Evolutionary conservation across 352 stramenopile genomes (phyloP).

Genomic region (Globisporangium takayamanum): DNA sequence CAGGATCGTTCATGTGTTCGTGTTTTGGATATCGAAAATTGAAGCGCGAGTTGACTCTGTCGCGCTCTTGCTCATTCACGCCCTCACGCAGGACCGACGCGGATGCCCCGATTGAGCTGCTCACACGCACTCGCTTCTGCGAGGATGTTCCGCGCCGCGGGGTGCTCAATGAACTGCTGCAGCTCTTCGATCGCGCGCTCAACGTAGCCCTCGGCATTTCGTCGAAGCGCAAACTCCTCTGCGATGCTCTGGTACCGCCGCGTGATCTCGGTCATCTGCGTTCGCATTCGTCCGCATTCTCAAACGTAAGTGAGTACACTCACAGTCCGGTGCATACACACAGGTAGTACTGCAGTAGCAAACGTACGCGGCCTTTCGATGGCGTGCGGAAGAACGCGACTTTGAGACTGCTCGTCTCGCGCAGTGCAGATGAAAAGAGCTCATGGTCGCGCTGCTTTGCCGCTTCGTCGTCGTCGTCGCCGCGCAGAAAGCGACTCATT

Average conservation of each 20-base stretch:
- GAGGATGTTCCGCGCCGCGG: constrained; percentile 54
- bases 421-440: constrained; percentile 33
- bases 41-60: too few relatives aligned
- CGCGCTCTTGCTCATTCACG: too few relatives aligned
- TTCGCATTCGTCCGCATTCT: neutral
- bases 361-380: constrained; percentile 50
- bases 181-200: constrained; percentile 68
- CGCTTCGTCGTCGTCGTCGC: constrained; percentile 44
- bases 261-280: constrained; percentile 71
- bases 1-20: neutral
- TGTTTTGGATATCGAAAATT: neutral
- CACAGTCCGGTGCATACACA: neutral
- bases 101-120: constrained; percentile 60
- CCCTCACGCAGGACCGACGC: constrained; percentile 42
- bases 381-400: constrained; percentile 62
- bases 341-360: neutral
- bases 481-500: constrained; percentile 50
- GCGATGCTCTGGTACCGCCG: constrained; percentile 64
- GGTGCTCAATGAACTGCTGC: constrained; percentile 72
- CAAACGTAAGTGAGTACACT: too few relatives aligned
- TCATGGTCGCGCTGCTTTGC: constrained; percentile 25
- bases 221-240: constrained; percentile 55
- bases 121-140: constrained; percentile 55
- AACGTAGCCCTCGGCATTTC: constrained; percentile 57
- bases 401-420: constrained; percentile 50